Base-by-base conservation (phyloP, 2,329 filamentous ascomycete species). In the Diplodia sapinea region DNA sequence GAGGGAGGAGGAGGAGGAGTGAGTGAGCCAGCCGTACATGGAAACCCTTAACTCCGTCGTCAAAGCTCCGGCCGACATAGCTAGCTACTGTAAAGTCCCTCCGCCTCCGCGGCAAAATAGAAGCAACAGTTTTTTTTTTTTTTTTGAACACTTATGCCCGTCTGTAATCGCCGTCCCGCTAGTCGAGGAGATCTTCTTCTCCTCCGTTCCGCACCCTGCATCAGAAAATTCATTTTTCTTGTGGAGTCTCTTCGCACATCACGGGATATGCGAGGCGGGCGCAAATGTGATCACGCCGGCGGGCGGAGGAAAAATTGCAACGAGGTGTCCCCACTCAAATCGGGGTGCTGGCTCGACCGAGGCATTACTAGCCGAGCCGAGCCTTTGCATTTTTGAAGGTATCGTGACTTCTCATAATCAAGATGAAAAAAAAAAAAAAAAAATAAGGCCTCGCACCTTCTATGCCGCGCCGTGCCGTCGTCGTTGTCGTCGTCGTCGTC, bases 261-360 rank as follows among this genome's bases (percentile, higher is more conserved):
- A 11, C 6, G 26, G 31, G 23, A 17, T 8, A 17, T 20, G 23
- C 50, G 26, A 52, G 50, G 50, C 50, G 50, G 50, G 50, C 50
- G 50, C 33, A 36, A 52, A 26, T 26, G 43, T 26, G 50, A 52
- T 52, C 50, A 52, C 50, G 50, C 50, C 50, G 50, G 33, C 50
- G 50, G 50, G 50, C 26, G 29, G 29, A 29, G 26, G 26, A 52
- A 52, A 52, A 52, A 52, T 52, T 47, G 43, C n/a, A n/a, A 29
- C 12, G 50, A 12, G 9, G 20, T 6, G 55, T 59, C 43, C 26
- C 55, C 55, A 59, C 55, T 51, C 9, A 4, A 11, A 26, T 26
- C 51, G 17, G 2, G 13, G 15, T 33, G 20, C 51, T 15, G 36
- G 4, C 55, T 43, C 23, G 55, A 47, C 55, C 55, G 55, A 59